Evolutionary conservation across 768 basidiomycete species (phyloP).

Genomic region (Lactifluus rugatus): DNA sequence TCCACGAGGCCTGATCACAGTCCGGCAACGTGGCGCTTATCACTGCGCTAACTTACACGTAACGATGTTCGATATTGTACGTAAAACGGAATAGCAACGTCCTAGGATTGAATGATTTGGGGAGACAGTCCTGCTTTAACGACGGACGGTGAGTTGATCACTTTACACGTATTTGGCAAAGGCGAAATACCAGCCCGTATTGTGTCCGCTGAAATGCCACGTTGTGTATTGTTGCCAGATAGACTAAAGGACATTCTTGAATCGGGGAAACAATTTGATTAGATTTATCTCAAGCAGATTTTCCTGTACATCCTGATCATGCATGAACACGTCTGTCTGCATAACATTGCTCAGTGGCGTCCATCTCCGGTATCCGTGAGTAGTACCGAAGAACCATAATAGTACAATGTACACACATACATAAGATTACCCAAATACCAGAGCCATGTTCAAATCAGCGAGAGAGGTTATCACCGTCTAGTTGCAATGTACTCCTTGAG

Average conservation of each 20-base stretch:
- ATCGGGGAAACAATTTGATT: background rate
- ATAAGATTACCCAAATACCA: background rate
- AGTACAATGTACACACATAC: background rate
- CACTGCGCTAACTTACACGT: background rate
- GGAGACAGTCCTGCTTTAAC: background rate
- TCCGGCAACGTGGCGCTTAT: background rate
- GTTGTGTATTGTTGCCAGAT: background rate
- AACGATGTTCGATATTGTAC: background rate
- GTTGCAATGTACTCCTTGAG: conserved; percentile 8
- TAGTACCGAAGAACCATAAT: background rate
- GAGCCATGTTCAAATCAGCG: background rate
- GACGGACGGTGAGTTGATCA: background rate
- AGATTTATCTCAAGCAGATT: background rate
- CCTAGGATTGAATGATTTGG: background rate
- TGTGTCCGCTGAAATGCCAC: too few species aligned
- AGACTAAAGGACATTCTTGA: background rate
- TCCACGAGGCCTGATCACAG: background rate
- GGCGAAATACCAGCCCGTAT: too few species aligned
- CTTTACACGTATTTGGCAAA: too few species aligned
- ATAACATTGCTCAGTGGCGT: background rate
- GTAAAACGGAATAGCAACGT: background rate
- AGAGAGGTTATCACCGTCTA: background rate
- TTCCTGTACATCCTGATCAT: background rate
- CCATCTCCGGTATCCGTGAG: background rate
- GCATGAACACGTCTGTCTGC: too few species aligned